Conservation (phyloP, 2,329 filamentous ascomycete genomes). For the Madurella fahalii region DNA sequence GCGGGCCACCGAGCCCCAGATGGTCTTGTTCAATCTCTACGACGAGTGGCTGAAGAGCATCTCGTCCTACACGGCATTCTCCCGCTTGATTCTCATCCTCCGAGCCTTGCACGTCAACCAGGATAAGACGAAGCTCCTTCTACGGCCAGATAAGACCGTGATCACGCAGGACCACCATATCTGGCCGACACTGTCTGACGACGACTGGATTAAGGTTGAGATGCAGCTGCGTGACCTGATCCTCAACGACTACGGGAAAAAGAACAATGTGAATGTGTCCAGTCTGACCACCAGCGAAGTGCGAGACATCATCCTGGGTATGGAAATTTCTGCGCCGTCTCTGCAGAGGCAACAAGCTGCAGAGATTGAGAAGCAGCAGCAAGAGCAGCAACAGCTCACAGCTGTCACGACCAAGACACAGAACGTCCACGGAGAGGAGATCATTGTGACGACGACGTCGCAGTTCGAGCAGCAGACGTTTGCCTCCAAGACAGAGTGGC, state of each 20-base stretch:
- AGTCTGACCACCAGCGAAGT: conserved; percentile 96
- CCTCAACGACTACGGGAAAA: conserved; percentile 97
- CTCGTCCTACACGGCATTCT: conserved; percentile 98
- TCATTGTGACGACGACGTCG: conserved; percentile 96
- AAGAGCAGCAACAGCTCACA: conserved; percentile 93
- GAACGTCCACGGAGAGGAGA: conserved; percentile 94
- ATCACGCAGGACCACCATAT: conserved; percentile 99
- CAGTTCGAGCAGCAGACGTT: conserved; percentile 98
- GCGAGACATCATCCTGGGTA: conserved; percentile 95
- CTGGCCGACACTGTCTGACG: conserved; percentile 89
- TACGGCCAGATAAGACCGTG: conserved; percentile 94
- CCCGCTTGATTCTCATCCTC: conserved; percentile 85
- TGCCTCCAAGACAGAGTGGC: conserved; percentile 98
- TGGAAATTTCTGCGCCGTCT: conserved; percentile 98
- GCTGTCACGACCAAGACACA: conserved; percentile 98
- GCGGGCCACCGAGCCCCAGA: conserved; percentile 96
- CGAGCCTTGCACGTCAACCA: conserved; percentile 95
- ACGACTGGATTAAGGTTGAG: conserved; percentile 99
- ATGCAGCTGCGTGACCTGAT: conserved; percentile 93
- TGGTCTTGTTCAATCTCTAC: conserved; percentile 98
- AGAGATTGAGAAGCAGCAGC: conserved; percentile 97
- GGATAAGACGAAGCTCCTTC: conserved; percentile 94
- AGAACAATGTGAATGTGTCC: conserved; percentile 99
- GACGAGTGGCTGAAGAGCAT: conserved; percentile 99
- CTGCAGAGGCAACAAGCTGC: conserved; percentile 98